Evolutionary conservation across 345 rosid genomes (phyloP).

Genomic region (Psidium guajava): DNA sequence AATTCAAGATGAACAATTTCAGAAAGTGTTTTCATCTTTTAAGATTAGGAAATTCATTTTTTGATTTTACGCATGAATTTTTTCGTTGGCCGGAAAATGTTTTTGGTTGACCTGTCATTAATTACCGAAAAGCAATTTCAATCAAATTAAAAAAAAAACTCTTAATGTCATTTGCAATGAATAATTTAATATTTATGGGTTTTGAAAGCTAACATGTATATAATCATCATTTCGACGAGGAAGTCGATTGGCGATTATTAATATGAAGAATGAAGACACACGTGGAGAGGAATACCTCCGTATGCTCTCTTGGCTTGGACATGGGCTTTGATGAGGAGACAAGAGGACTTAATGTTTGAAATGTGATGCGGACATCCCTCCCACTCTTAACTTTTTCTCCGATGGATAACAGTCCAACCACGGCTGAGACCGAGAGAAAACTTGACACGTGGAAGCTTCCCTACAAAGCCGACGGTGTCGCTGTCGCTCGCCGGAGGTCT

Average conservation of each 20-base stretch:
- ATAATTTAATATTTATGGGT: too few relatives aligned
- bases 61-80: too few relatives aligned
- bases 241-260: background rate
- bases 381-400: background rate
- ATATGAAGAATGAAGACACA: background rate
- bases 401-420: slow-evolving; percentile 2
- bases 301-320: background rate
- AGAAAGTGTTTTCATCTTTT: too few relatives aligned
- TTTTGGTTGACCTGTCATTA: too few relatives aligned
- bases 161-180: too few relatives aligned
- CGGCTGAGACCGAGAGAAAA: slow-evolving; percentile 1
- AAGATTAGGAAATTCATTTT: too few relatives aligned
- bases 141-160: too few relatives aligned
- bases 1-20: too few relatives aligned
- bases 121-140: too few relatives aligned
- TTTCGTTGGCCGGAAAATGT: too few relatives aligned
- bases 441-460: background rate
- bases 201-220: too few relatives aligned
- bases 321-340: background rate
- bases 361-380: background rate
- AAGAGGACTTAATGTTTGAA: background rate
- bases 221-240: background rate
- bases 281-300: background rate
- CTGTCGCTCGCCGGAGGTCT: background rate
- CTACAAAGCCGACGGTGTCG: background rate